Percentiles rank a stretch among this genome's conserved stretches.
phyloP scores from a whole-genome alignment of 2,329 filamentous ascomycete species.

The Botrytis pseudocinerea region DNA sequence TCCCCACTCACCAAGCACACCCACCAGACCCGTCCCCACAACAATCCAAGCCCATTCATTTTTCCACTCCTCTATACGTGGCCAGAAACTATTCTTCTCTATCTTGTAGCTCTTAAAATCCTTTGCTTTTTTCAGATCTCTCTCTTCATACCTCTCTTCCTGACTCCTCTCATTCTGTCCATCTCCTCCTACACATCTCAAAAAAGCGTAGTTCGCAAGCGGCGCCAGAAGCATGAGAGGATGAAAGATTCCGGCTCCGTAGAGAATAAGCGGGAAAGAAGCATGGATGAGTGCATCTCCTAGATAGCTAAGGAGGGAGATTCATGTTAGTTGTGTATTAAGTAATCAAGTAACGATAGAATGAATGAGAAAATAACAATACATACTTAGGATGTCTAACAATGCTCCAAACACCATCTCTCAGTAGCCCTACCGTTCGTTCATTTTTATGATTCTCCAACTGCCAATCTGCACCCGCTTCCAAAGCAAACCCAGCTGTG shows the following conservation, averaged over 20 bases:
- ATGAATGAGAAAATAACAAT: neutral
- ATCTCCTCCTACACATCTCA: constrained; percentile 25
- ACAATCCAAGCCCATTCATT: constrained; percentile 26
- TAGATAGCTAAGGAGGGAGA: constrained; percentile 21
- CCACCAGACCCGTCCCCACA: constrained; percentile 8
- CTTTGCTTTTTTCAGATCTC: constrained; percentile 12
- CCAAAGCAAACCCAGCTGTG: constrained; percentile 23
- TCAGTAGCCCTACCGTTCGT: constrained; percentile 2
- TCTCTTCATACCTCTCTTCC: constrained; percentile 23
- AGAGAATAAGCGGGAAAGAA: constrained; percentile 26
- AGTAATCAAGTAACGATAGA: neutral
- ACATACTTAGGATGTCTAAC: constrained; percentile 29
- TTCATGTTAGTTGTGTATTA: neutral
- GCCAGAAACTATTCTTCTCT: constrained; percentile 28
- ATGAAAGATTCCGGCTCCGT: constrained; percentile 25
- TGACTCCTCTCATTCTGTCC: constrained; percentile 23
- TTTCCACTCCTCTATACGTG: constrained; percentile 10
- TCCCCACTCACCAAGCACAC: constrained; percentile 18
- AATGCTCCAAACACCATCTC: constrained; percentile 27
- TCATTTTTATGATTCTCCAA: constrained; percentile 21
- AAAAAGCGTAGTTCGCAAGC: constrained; percentile 24
- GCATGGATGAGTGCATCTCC: constrained; percentile 27
- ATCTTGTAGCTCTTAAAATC: constrained; percentile 21
- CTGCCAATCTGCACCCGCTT: constrained; percentile 26
- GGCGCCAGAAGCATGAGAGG: constrained; percentile 25